Percentiles rank a stretch among this genome's conserved stretches.
Evolutionary conservation across 257 asterid genomes (phyloP).

Genomic region (Cordia subcordata): DNA sequence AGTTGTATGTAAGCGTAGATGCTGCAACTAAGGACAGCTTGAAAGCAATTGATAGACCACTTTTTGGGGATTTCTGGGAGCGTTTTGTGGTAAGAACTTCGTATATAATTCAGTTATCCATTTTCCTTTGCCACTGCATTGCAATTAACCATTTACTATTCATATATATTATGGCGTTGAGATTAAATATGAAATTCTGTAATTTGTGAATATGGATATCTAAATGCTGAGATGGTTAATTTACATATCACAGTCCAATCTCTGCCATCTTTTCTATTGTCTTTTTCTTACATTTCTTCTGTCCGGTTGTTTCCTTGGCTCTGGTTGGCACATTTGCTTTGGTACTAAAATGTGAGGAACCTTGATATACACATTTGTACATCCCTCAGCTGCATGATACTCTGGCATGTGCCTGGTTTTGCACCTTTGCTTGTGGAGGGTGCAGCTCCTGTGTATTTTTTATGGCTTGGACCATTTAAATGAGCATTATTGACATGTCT

Average conservation of each 20-base stretch:
- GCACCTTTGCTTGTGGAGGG: not conserved
- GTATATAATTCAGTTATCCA: slow-evolving; percentile 4
- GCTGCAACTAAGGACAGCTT: slow-evolving; percentile 96
- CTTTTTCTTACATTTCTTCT: too few relatives aligned
- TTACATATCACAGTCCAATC: too few relatives aligned
- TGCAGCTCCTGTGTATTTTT: not conserved
- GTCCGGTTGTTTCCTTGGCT: not conserved
- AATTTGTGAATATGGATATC: too few relatives aligned
- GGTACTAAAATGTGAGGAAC: not conserved
- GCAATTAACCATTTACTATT: too few relatives aligned
- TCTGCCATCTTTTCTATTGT: too few relatives aligned
- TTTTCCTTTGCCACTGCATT: not conserved
- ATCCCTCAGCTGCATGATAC: not conserved
- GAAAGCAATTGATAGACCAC: slow-evolving; percentile 97
- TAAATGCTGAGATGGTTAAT: too few relatives aligned
- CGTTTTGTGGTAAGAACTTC: slow-evolving; percentile 69
- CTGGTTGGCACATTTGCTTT: not conserved
- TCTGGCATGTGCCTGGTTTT: not conserved
- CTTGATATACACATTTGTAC: not conserved
- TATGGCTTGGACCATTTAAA: not conserved
- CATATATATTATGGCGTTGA: too few relatives aligned
- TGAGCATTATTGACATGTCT: slow-evolving; percentile 5
- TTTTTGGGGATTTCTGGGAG: slow-evolving; percentile 98
- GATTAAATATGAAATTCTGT: too few relatives aligned
- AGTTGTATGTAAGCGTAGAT: slow-evolving; percentile 98